Evolutionary conservation across 345 rosid species (phyloP).

Genomic region (Eucalyptus marginata): DNA sequence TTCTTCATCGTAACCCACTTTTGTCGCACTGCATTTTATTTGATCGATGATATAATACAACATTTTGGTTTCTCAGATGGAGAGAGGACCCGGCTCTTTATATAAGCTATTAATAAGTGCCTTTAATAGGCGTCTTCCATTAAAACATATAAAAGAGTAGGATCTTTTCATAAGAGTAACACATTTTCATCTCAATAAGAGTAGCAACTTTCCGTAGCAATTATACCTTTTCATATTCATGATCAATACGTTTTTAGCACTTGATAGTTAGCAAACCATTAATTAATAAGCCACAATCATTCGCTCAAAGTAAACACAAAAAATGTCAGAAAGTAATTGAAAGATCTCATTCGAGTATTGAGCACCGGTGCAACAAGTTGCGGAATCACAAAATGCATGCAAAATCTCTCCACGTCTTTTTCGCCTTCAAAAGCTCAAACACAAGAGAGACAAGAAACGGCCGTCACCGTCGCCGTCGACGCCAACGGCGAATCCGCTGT

Average conservation of each 20-base stretch:
- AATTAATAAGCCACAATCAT: too few relatives aligned
- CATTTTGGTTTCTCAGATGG: too few relatives aligned
- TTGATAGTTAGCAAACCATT: background rate
- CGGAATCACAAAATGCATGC: background rate
- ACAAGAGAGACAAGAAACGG: background rate
- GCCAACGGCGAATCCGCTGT: background rate
- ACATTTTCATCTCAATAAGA: too few relatives aligned
- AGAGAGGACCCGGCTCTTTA: background rate
- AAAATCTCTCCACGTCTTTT: background rate
- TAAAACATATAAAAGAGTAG: too few relatives aligned
- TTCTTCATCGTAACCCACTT: too few relatives aligned
- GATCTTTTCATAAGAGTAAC: background rate
- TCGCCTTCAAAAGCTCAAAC: background rate
- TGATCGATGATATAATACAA: too few relatives aligned
- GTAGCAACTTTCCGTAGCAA: background rate
- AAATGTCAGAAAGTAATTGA: too few relatives aligned
- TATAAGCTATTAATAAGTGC: too few relatives aligned
- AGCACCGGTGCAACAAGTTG: background rate
- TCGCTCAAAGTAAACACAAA: too few relatives aligned
- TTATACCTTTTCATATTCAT: background rate
- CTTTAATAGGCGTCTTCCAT: too few relatives aligned
- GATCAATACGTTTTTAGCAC: background rate
- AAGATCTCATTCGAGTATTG: background rate
- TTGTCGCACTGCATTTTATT: too few relatives aligned
- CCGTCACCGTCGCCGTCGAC: background rate